Conservation (phyloP, 2,329 filamentous ascomycete genomes). For the Verticillium zaregamsianum region DNA sequence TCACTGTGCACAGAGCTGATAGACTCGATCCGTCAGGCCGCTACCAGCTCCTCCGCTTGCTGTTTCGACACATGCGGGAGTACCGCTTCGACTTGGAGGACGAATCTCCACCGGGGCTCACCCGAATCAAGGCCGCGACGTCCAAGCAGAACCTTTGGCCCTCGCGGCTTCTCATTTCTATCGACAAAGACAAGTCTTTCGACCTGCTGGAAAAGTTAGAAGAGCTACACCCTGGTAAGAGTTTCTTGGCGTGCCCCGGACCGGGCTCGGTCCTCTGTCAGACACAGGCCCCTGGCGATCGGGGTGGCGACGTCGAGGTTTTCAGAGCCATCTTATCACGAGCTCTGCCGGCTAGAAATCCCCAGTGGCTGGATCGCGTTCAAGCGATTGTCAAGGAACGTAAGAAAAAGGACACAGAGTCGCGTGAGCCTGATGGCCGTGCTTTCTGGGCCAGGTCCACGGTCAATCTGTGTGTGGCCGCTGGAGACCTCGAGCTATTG, state of each 20-base stretch:
- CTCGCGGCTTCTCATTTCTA: not conserved
- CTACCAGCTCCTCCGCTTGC: slow-evolving; percentile 18
- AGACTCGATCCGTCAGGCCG: not conserved
- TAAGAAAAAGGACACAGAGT: slow-evolving; percentile 16
- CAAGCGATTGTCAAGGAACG: slow-evolving; percentile 14
- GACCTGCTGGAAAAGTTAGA: not conserved
- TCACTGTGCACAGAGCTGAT: not conserved
- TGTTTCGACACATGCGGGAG: slow-evolving; percentile 12
- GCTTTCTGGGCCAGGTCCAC: slow-evolving; percentile 21
- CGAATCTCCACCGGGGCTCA: slow-evolving; percentile 7
- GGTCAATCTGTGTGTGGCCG: slow-evolving; percentile 20
- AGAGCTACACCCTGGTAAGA: not conserved
- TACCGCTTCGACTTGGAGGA: slow-evolving; percentile 19
- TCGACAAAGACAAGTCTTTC: not conserved
- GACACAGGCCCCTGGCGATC: not conserved
- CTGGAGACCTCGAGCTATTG: slow-evolving; percentile 17
- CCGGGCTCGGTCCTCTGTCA: not conserved
- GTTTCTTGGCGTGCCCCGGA: not conserved
- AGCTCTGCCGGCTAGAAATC: not conserved
- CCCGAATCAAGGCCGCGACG: slow-evolving; percentile 1
- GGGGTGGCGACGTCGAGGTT: not conserved
- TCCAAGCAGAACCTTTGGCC: not conserved
- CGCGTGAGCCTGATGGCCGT: slow-evolving; percentile 15
- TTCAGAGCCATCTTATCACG: not conserved
- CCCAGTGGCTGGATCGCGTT: slow-evolving; percentile 11